Base-by-base conservation (phyloP, 345 rosid species). In the Euphorbia pulcherrima region DNA sequence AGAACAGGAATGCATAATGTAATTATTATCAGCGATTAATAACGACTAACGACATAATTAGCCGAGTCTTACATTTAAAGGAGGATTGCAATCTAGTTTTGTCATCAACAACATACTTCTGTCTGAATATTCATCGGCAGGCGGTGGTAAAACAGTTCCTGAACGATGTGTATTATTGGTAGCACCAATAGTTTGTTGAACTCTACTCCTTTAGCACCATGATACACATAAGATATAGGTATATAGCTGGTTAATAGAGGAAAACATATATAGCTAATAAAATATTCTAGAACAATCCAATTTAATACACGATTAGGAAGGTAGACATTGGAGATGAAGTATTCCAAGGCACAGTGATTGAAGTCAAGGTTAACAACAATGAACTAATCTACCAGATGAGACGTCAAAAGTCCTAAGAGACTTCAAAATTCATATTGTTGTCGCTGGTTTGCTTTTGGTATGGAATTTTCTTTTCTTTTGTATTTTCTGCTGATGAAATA, bases 131-230 rank as follows among this genome's bases (percentile, higher is more conserved):
- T 75, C 78, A 51, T 64, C 70, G 2, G 62, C 40, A 37, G 74
- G 70, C 8, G 77, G 69, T 62, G 77, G 77, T 52, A 74, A 64
- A 33, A 74, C 63, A 68, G 59, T 63, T 64, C 77, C 77, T 17
- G 77, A 54, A 21, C 73, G 77, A 55, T 60, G 57, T 64, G 69
- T 68, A 63, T 68, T 74, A 47, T 46, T 74, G 18, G 77, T 55
- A 5, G 69, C 65, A n/a, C 73, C 77, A 62, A 68, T 53, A 33
- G 24, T 68, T 64, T 74, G 77, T 35, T 68, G 73, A 29, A 74
- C 65, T 64, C 60, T 74, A 74, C 73, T 74, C 77, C 77, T 74
- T 74, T 23, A 74, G 35, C 20, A 68, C 40, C 55, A 55, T 14
- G 68, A 30, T 8, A 21, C 21, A 60, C 11, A 40, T 29, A 23